Base-by-base conservation (phyloP, 768 basidiomycete genomes). In the Termitomyces sp. region DNA sequence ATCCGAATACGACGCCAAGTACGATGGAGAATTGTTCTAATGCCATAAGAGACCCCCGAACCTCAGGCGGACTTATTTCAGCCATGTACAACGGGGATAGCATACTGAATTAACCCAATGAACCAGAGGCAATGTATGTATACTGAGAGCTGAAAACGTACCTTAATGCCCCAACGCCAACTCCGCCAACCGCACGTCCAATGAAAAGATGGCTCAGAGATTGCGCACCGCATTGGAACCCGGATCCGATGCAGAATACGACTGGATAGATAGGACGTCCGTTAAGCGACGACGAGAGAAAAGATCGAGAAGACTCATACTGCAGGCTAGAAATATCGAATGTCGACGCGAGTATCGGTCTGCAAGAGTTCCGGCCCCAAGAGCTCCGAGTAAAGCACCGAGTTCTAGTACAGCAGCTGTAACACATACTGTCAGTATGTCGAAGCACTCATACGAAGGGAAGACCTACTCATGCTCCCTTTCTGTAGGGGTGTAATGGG, bases 1-100 rank as follows among this genome's bases (percentile, higher is more conserved):
- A 94, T 2, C 91, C 91, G 15, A 90, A 74, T 0, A 94, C 90
- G 6, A 92, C 91, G 3, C 91, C 92, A 0, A 89, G 74, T 15
- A 93, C 91, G 54, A 94, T 94, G 20, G 88, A 84, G 46, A 92
- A 81, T 61, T 93, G 91, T 67, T 94, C 91, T 3, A 94, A 77
- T 1, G 90, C 86, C 74, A 92, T 80, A 20, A 94, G 80, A 0
- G 91, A 90, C 11, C 91, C 91, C 16, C 92, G 82, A 0, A 89
- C 79, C 71, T 92, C 90, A 0, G 91, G 91, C 11, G 91, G 84
- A 63, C 88, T 88, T 55, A 94, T 94, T 74, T 94, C 91, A 1
- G 91, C 86, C 80, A 92, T 91, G 72, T 92, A 93, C 24, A 92
- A 75, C 0, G 90, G 90, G 0, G 85, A 85, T n/a, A 92, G 76